These are phyloP conservation scores for Lycium ferocissimum DNA, from an alignment of 257 asterid genomes.

Conservation along the genomic window DNA sequence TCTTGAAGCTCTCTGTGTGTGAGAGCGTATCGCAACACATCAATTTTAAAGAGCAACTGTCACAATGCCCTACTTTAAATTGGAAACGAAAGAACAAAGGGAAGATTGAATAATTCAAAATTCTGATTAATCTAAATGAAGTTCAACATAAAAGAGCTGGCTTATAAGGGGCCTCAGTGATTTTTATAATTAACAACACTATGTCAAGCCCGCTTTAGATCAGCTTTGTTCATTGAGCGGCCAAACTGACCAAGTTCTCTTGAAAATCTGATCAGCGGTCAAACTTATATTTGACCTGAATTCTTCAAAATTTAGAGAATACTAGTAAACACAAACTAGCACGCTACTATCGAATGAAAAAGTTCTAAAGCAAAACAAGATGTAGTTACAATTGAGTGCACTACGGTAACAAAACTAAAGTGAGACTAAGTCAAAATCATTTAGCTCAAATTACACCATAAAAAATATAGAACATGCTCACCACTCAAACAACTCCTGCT, in stretches of 20 bases:
- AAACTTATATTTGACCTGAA: neutral
- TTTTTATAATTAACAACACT: neutral
- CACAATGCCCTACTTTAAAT: neutral
- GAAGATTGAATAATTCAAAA: neutral
- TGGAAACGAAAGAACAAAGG: neutral
- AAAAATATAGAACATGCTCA: neutral
- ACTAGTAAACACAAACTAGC: neutral
- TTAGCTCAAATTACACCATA: neutral
- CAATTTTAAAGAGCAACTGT: neutral
- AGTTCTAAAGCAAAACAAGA: neutral
- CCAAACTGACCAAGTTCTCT: neutral
- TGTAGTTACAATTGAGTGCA: neutral
- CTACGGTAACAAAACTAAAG: neutral
- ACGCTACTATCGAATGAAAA: neutral
- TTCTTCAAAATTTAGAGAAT: neutral
- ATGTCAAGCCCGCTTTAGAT: neutral
- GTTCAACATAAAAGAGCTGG: constrained; percentile 12
- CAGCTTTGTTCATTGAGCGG: neutral
- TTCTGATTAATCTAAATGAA: neutral
- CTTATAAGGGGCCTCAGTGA: neutral
- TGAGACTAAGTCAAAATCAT: neutral
- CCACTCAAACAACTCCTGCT: constrained; percentile 1
- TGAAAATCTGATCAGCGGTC: neutral
- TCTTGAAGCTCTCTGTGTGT: neutral
- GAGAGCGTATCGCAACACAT: neutral